These are phyloP conservation scores for Saccharum hybrid DNA, from an alignment of 202 grass and related monocot species.

Conservation along the genomic window DNA sequence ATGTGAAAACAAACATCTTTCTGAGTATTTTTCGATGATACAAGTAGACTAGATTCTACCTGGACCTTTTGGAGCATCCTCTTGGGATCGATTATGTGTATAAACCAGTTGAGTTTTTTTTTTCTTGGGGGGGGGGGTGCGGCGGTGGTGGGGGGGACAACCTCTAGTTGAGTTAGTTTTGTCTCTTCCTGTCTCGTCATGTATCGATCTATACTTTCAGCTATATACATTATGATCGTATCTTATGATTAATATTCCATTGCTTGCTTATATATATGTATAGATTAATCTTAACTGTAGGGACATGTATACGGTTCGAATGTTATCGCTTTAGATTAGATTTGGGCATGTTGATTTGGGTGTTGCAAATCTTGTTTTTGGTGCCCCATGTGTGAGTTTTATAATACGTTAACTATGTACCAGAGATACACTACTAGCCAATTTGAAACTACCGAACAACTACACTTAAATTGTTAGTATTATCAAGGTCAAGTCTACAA, in stretches of 20 bases:
- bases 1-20: not conserved
- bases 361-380: not conserved
- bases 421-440: not conserved
- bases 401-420: not conserved
- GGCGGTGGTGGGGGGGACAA: no score
- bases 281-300: not conserved
- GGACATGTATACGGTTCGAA: not conserved
- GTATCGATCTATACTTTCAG: slow-evolving; percentile 5
- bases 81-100: not conserved
- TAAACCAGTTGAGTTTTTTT: not conserved
- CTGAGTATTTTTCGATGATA: not conserved
- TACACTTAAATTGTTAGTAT: no score
- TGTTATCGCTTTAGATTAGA: no score
- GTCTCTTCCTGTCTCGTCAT: not conserved
- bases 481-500: not conserved
- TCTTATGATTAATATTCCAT: slow-evolving; percentile 37
- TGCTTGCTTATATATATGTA: not conserved
- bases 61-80: no score
- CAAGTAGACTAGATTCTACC: not conserved
- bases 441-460: not conserved
- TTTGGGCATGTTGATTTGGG: not conserved
- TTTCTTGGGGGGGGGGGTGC: no score
- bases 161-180: not conserved
- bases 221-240: slow-evolving; percentile 15
- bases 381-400: not conserved